Percentiles rank a stretch among this genome's conserved stretches.
phyloP scores from a whole-genome alignment of 371 early-diverging fungal genomes.

The Syncephalis fuscata region DNA sequence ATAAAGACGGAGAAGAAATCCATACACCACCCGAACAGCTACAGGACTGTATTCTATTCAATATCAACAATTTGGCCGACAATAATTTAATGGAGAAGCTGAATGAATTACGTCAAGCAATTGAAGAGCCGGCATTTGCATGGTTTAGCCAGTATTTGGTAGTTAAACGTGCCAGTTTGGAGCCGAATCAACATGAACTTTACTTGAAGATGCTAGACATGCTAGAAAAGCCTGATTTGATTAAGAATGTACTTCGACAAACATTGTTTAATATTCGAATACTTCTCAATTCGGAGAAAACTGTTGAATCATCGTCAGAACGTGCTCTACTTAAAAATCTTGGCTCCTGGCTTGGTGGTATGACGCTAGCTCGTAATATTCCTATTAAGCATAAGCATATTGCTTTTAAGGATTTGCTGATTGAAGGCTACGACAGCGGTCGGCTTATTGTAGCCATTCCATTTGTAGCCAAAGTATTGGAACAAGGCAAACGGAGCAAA shows the following conservation, averaged over 20 bases:
- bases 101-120: conserved; percentile 51
- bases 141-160: conserved; percentile 91
- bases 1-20: conserved; percentile 23
- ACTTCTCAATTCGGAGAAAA: conserved; percentile 83
- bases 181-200: conserved; percentile 85
- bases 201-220: conserved; percentile 66
- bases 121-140: conserved; percentile 41
- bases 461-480: conserved; percentile 93
- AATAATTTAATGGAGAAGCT: conserved; percentile 73
- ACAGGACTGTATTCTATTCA: conserved; percentile 89
- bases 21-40: conserved; percentile 39
- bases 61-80: conserved; percentile 85
- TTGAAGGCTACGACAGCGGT: conserved; percentile 78
- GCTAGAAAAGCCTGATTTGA: conserved; percentile 36
- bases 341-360: conserved; percentile 93
- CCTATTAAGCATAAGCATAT: conserved; percentile 89
- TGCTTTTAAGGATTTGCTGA: conserved; percentile 78
- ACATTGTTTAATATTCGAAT: conserved; percentile 73
- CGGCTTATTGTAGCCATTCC: conserved; percentile 91
- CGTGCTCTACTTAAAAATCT: conserved; percentile 81
- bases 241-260: conserved; percentile 66
- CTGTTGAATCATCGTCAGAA: conserved; percentile 77
- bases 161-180: conserved; percentile 83
- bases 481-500: conserved; percentile 63
- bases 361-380: conserved; percentile 83